A percentile compares a stretch with the other conserved stretches of the same genome.
These are phyloP conservation scores for Pezicula carpinea DNA, from an alignment of 2,329 filamentous ascomycete species.

Conservation along the genomic window DNA sequence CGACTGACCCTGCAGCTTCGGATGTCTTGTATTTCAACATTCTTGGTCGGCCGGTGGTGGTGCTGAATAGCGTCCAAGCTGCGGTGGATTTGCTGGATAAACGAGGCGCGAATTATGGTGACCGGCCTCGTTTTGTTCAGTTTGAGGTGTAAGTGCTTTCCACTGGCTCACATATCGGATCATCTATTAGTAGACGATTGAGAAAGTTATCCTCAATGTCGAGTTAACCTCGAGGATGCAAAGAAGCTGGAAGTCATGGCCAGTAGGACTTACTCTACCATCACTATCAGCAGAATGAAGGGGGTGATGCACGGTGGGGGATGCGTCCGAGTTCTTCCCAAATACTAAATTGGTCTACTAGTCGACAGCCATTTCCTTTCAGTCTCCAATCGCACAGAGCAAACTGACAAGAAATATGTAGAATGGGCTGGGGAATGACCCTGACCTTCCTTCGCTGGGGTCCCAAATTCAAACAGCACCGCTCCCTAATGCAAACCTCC, in stretches of 20 bases:
- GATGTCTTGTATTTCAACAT: constrained; percentile 4
- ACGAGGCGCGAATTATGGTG: constrained; percentile 38
- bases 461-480: constrained; percentile 38
- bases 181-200: no score
- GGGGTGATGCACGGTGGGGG: no score
- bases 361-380: no score
- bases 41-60: constrained; percentile 30
- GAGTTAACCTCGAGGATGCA: no score
- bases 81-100: constrained; percentile 39
- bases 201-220: no score
- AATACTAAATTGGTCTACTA: no score
- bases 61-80: constrained; percentile 37
- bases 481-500: constrained; percentile 38
- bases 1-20: constrained; percentile 17
- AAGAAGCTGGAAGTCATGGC: no score
- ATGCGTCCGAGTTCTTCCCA: no score
- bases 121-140: constrained; percentile 36
- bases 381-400: not conserved
- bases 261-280: no score
- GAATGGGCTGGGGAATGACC: constrained; percentile 39
- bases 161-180: no score
- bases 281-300: no score
- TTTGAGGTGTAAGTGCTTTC: not conserved
- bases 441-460: constrained; percentile 41
- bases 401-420: not conserved